Evolutionary conservation across 495 filamentous ascomycete species (phyloP).

Genomic region (Emericellopsis terricola): DNA sequence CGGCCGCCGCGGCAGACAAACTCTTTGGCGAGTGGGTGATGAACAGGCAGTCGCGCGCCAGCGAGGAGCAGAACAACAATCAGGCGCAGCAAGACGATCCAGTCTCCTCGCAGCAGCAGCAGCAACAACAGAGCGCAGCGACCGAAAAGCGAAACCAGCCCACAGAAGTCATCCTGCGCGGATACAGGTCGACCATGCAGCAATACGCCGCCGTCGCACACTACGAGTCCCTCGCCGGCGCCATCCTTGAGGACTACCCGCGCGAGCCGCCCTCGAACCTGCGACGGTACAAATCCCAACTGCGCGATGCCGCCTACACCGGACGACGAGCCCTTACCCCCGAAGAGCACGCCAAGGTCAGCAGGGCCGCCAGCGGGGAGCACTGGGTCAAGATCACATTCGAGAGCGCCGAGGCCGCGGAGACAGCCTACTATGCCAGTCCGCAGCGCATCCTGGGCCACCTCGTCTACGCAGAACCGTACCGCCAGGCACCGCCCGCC

Average conservation of each 20-base stretch:
- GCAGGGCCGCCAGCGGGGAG: conserved; percentile 54
- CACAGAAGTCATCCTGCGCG: conserved; percentile 67
- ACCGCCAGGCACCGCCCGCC: conserved; percentile 48
- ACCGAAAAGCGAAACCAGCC: conserved; percentile 23
- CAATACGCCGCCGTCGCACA: conserved; percentile 77
- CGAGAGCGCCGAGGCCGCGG: conserved; percentile 61
- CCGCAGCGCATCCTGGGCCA: conserved; percentile 64
- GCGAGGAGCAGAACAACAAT: conserved; percentile 3
- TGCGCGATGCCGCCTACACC: conserved; percentile 45
- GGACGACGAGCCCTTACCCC: conserved; percentile 38
- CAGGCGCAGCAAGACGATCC: conserved; percentile 14
- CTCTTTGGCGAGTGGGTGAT: conserved; percentile 26
- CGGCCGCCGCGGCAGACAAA: conserved; percentile 31
- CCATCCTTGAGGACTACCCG: conserved; percentile 82
- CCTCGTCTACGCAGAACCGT: conserved; percentile 61
- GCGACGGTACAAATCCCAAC: conserved; percentile 37
- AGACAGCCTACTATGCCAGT: conserved; percentile 53
- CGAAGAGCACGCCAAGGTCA: conserved; percentile 56
- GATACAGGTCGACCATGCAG: conserved; percentile 48
- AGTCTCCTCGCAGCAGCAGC: conserved; percentile 4
- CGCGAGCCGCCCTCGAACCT: conserved; percentile 42
- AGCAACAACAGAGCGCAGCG: conserved; percentile 6
- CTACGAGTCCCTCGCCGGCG: conserved; percentile 61
- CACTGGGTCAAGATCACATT: conserved; percentile 93
- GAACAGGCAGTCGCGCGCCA: conserved; percentile 10